Evolutionary conservation across 768 basidiomycete genomes (phyloP), one percentile per base, ranked within the genome.

Genomic region (Phlegmacium glaucopus): DNA sequence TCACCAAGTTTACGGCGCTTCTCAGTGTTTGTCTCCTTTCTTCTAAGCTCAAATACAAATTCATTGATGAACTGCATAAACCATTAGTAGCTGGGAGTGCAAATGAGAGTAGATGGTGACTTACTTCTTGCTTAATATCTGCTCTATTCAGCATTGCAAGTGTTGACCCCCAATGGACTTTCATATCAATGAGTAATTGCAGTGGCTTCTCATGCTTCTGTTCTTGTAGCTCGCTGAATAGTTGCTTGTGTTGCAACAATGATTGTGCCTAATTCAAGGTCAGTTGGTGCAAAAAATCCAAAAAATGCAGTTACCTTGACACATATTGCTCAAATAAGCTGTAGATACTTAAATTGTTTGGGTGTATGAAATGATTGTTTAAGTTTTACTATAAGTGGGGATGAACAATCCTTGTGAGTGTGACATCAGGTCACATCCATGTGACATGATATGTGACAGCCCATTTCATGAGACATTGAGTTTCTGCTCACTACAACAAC

Each of bases 131-230:
- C 25, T 36, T 41, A 39, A 2, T 42, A 32, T 52, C 48, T 1
- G 58, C 53, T 12, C 45, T 40, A 2, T 39, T 9, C 2, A 60
- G 48, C 56, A 60, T 60, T 3, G 44, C 30, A 47, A 55, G 50
- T 8, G 56, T 55, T 5, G 56, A 57, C 5, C 54, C 48, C 58
- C 58, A 60, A 4, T 54, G 29, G 12, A 60, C 56, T 35, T 48
- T 55, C 56, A 60, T 57, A 27, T 60, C 53, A 18, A 60, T 45
- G 1, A 60, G 39, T 4, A 57, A 49, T 29, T 53, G 53, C n/a
- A 11, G n/a, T n/a, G n/a, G n/a, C n/a, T n/a, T 34, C 11, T 34
- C 4, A 34, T n/a, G n/a, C n/a, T 34, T 22, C 32, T 6, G 4
- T n/a, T 34, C 3, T 6, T n/a, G 10, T n/a, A n/a, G 6, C 10